Conservation (phyloP, 2,329 filamentous ascomycete genomes). For the Intubia oerlemansii region DNA sequence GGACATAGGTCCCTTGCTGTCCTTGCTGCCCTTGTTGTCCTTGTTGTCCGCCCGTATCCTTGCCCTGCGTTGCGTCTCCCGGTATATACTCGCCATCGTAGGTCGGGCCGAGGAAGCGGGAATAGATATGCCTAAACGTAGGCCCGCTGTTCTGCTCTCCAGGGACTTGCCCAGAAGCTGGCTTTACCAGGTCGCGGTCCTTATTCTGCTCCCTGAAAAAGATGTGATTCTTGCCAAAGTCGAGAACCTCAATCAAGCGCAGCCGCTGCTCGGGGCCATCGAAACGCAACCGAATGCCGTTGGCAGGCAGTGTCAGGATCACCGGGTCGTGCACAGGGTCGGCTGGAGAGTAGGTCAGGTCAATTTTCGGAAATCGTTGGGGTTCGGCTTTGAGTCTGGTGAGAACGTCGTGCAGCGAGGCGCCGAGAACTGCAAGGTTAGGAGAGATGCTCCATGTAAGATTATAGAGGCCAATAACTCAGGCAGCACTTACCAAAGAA, state of each 20-base stretch:
- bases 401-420: slow-evolving; percentile 76
- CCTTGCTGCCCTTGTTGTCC: slow-evolving; percentile 23
- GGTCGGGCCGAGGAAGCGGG: slow-evolving; percentile 78
- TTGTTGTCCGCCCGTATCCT: not conserved
- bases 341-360: slow-evolving; percentile 59
- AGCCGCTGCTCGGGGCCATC: slow-evolving; percentile 85
- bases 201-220: slow-evolving; percentile 50
- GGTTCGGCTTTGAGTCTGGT: slow-evolving; percentile 77
- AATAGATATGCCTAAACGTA: slow-evolving; percentile 76
- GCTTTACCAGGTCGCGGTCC: slow-evolving; percentile 55
- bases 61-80: slow-evolving; percentile 21
- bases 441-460: slow-evolving; percentile 3
- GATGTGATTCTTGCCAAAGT: slow-evolving; percentile 71
- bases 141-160: slow-evolving; percentile 32
- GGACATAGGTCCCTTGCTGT: slow-evolving; percentile 43
- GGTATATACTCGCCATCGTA: slow-evolving; percentile 84
- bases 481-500: slow-evolving; percentile 27
- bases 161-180: slow-evolving; percentile 12
- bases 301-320: slow-evolving; percentile 54
- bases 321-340: slow-evolving; percentile 58
- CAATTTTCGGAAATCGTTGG: slow-evolving; percentile 59
- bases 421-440: slow-evolving; percentile 70
- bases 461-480: too few species aligned
- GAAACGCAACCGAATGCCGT: slow-evolving; percentile 78
- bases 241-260: slow-evolving; percentile 72